Evolutionary conservation across 257 asterid species (phyloP), one percentile per base, ranked within the genome.

Genomic region (Nicotiana knightiana): DNA sequence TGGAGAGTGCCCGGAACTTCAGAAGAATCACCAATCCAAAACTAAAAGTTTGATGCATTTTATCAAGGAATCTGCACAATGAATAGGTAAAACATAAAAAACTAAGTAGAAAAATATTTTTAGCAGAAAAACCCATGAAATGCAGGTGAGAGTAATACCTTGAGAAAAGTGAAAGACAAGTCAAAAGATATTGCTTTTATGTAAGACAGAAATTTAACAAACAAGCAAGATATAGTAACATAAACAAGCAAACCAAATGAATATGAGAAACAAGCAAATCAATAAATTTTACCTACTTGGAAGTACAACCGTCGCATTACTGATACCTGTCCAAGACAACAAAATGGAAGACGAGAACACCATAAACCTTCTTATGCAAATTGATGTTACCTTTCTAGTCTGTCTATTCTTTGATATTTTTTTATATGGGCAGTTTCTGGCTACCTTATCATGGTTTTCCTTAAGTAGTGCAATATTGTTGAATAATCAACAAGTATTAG

Each of bases 11-110:
- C 90, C 88, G 83, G 92, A 90, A 95, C 98, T 91, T 95, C 97
- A 92, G 97, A 93, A 91, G 99, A 90, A 91, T 91, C 99, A 91
- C 92, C 97, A 92, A 96, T 90, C 98, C 97, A 92, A 95, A 91
- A 90, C 90, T 85, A 93, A 95, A 93, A 89, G 89, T 88, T 90
- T 90, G 97, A 86, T 85, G 94, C 93, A 89, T 86, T 43, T 91
- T 89, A 86, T 83, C 94, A 93, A 91, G 98, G 85, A 87, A 95
- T 95, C 99, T 95, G 99, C 99, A 95, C 96, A 91, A 88, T 88
- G 91, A 91, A 91, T 91, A 90, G 86, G 82, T 87, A 84, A 87
- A 88, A 67, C 87, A 89, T 88, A 89, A 92, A 89, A 91, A 68
- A 79, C 68, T 71, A 54, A 86, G 86, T 67, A 77, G 46, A 81